Conservation (phyloP, 1,139 yeast genomes). For the Diutina scorzettiae region DNA sequence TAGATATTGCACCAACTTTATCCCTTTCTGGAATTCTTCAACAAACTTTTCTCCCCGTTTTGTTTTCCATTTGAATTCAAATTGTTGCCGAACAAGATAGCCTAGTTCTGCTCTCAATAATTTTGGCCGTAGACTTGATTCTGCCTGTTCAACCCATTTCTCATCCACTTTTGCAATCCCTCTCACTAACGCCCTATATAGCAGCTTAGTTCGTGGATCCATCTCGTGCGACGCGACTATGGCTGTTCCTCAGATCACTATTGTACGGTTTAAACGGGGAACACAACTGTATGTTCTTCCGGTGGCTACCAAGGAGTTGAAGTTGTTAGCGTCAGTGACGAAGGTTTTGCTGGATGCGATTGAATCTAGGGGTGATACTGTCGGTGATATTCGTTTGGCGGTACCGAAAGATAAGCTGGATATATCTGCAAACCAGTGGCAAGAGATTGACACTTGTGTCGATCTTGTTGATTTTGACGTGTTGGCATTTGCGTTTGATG, state of each 20-base stretch:
- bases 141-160: not conserved
- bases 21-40: not conserved
- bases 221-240: not conserved
- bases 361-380: conserved; percentile 34
- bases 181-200: not conserved
- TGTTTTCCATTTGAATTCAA: not conserved
- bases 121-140: too few species aligned
- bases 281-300: conserved; percentile 34
- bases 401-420: conserved; percentile 3
- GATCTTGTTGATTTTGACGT: conserved; percentile 27
- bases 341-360: conserved; percentile 24
- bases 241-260: conserved; percentile 12
- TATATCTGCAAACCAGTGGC: conserved; percentile 1
- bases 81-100: not conserved
- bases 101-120: not conserved
- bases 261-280: conserved; percentile 32
- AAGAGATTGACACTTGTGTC: not conserved
- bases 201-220: not conserved
- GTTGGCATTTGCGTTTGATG: conserved; percentile 50
- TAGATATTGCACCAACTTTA: not conserved
- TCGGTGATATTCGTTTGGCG: not conserved
- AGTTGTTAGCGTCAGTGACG: conserved; percentile 19
- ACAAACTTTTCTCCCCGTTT: not conserved
- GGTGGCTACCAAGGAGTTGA: conserved; percentile 13
- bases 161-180: not conserved